Evolutionary conservation across 768 basidiomycete species (phyloP).

Genomic region (Suillus placidus): DNA sequence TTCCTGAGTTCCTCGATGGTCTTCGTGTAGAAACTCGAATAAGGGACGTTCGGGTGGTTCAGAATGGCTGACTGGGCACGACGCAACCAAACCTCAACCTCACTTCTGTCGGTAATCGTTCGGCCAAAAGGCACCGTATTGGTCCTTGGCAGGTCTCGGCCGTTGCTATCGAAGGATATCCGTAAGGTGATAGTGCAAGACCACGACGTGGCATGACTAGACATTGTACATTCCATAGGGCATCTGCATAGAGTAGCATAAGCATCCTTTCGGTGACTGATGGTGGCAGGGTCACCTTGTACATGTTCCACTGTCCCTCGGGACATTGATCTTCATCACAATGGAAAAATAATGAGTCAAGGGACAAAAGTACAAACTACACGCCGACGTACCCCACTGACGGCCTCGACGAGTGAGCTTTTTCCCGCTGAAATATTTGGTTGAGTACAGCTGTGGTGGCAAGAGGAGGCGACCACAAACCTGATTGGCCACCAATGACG

Average conservation of each 20-base stretch:
- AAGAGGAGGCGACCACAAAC: conserved; percentile 23
- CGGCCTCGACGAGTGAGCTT: conserved; percentile 46
- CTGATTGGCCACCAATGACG: conserved; percentile 57
- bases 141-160: conserved; percentile 24
- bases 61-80: conserved; percentile 64
- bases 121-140: conserved; percentile 45
- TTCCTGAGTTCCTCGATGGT: conserved; percentile 12
- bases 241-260: conserved; percentile 22
- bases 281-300: conserved; percentile 21
- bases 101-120: conserved; percentile 39
- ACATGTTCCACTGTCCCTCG: conserved; percentile 51
- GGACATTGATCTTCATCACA: conserved; percentile 39
- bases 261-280: not conserved
- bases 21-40: conserved; percentile 25
- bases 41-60: conserved; percentile 43
- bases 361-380: conserved; percentile 5
- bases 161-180: conserved; percentile 38
- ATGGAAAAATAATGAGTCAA: not conserved
- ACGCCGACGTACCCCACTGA: conserved; percentile 42
- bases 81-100: conserved; percentile 56
- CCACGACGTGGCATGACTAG: conserved; percentile 30
- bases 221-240: conserved; percentile 41
- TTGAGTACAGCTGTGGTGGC: not conserved
- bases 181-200: conserved; percentile 47
- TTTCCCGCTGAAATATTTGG: conserved; percentile 41